phyloP scores from a whole-genome alignment of 306 rosid species.

The Quercus ilex region DNA sequence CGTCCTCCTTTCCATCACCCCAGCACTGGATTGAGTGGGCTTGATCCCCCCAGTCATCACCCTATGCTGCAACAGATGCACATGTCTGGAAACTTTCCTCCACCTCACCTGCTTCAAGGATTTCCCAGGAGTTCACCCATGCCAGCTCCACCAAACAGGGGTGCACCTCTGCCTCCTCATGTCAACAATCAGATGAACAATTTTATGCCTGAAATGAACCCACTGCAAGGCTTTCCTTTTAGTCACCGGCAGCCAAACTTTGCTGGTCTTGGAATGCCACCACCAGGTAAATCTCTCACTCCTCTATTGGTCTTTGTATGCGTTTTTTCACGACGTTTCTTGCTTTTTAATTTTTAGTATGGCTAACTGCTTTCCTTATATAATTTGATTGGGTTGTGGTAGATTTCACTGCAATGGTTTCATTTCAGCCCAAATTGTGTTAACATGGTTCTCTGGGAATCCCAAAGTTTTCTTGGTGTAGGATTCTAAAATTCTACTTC shows the following conservation, averaged over 20 bases:
- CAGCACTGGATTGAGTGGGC: slow-evolving; percentile 46
- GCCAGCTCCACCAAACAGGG: slow-evolving; percentile 46
- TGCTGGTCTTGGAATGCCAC: slow-evolving; percentile 61
- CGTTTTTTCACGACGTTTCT: slow-evolving; percentile 8
- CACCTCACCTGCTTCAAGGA: slow-evolving; percentile 67
- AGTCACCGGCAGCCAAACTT: slow-evolving; percentile 60
- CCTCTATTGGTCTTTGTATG: neutral
- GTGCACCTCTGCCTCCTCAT: slow-evolving; percentile 34
- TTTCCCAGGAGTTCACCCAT: slow-evolving; percentile 60
- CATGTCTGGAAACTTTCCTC: slow-evolving; percentile 57
- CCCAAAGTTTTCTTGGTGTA: neutral
- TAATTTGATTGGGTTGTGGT: neutral
- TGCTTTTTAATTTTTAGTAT: neutral
- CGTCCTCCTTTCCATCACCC: slow-evolving; percentile 78
- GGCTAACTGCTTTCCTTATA: neutral
- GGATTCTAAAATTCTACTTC: neutral
- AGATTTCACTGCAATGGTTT: neutral
- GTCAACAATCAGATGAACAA: slow-evolving; percentile 49
- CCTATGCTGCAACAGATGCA: slow-evolving; percentile 80
- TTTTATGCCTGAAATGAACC: slow-evolving; percentile 58
- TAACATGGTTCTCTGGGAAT: too few relatives aligned
- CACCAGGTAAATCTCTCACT: slow-evolving; percentile 56
- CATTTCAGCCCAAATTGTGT: neutral
- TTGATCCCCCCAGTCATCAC: slow-evolving; percentile 63
- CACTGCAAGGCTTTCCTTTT: slow-evolving; percentile 63